Conservation (phyloP, 441 rosid species). For the Gossypium davidsonii region DNA sequence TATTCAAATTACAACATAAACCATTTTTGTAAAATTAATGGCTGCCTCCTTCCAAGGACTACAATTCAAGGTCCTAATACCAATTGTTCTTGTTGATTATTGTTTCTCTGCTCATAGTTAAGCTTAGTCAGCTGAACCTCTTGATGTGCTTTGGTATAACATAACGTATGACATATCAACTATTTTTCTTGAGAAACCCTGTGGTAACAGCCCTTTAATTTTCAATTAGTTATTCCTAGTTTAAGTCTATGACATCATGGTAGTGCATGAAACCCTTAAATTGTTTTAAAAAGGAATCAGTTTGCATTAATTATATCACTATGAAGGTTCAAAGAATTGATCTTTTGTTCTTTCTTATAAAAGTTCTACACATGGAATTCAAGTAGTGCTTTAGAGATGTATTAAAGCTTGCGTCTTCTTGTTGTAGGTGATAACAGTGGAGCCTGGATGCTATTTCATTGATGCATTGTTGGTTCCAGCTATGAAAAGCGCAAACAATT, state of each 20-base stretch:
- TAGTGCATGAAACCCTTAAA: neutral
- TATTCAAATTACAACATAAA: neutral
- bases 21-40: neutral
- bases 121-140: neutral
- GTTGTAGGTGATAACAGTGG: conserved; percentile 87
- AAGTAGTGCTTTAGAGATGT: neutral
- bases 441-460: conserved; percentile 94
- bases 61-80: neutral
- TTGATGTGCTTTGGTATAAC: neutral
- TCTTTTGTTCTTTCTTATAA: neutral
- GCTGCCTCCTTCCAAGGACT: neutral
- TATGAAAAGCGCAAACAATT: conserved; percentile 43
- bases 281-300: neutral
- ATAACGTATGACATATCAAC: neutral
- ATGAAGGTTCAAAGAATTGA: neutral
- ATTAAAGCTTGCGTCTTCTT: conserved; percentile 11
- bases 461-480: conserved; percentile 74
- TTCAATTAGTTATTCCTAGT: neutral
- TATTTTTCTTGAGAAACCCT: neutral
- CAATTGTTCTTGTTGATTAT: neutral
- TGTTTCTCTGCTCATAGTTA: neutral
- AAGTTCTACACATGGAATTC: neutral
- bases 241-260: neutral
- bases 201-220: neutral
- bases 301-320: neutral